Conservation (phyloP, 2,329 filamentous ascomycete genomes). For the Xylariaceae sp. region DNA sequence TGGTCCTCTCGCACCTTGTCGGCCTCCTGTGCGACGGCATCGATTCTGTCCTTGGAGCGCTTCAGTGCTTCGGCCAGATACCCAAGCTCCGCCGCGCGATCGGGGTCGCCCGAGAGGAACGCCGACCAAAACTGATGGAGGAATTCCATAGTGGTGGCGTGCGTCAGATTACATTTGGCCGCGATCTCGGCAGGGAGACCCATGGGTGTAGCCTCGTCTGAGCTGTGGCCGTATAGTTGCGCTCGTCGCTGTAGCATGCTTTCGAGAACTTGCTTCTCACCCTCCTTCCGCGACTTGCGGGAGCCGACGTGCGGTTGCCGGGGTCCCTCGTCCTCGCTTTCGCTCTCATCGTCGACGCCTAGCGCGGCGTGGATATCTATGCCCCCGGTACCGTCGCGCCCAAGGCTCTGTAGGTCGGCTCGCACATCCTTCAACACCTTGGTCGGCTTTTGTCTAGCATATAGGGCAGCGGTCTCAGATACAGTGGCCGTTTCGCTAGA, state of each 20-base stretch:
- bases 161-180: constrained; percentile 58
- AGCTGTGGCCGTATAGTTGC: constrained; percentile 46
- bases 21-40: constrained; percentile 71
- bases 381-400: constrained; percentile 39
- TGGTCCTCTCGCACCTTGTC: constrained; percentile 64
- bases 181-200: constrained; percentile 48
- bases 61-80: constrained; percentile 76
- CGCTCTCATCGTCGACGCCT: constrained; percentile 62
- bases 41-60: constrained; percentile 69
- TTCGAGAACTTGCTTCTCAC: constrained; percentile 58
- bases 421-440: constrained; percentile 60
- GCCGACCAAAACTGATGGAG: constrained; percentile 95
- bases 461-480: constrained; percentile 41
- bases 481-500: constrained; percentile 47
- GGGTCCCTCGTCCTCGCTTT: constrained; percentile 55
- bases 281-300: constrained; percentile 54
- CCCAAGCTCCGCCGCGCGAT: constrained; percentile 71
- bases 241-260: constrained; percentile 55
- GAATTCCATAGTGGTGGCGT: constrained; percentile 91
- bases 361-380: constrained; percentile 57
- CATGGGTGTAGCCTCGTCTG: constrained; percentile 46
- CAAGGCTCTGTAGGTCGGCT: constrained; percentile 49
- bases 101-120: constrained; percentile 80
- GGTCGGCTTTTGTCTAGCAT: constrained; percentile 61
- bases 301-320: constrained; percentile 59